phyloP scores from a whole-genome alignment of 2,329 filamentous ascomycete genomes.

The Sphaerulina musiva region DNA sequence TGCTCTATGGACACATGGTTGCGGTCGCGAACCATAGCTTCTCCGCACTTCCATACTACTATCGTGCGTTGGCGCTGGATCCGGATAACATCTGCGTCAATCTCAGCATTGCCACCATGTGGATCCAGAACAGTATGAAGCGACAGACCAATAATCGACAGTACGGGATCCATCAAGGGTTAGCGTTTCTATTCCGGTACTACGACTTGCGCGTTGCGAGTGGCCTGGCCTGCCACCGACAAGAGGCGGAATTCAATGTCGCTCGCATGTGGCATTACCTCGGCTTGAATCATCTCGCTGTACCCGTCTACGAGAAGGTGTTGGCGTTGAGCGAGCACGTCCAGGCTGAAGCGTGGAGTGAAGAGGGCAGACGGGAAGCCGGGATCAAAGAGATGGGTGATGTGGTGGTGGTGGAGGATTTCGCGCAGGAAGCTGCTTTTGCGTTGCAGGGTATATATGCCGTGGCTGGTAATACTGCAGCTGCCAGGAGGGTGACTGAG shows the following conservation, averaged over 20 bases:
- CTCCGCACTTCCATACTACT: constrained; percentile 81
- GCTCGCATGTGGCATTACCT: constrained; percentile 69
- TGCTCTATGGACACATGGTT: constrained; percentile 75
- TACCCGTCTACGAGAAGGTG: constrained; percentile 62
- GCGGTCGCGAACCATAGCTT: constrained; percentile 77
- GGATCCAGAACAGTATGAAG: constrained; percentile 84
- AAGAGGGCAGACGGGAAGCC: constrained; percentile 30
- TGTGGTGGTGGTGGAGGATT: constrained; percentile 46
- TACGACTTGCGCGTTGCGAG: constrained; percentile 51
- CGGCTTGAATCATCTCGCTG: constrained; percentile 64
- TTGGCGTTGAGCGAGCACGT: constrained; percentile 47
- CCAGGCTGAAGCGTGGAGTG: constrained; percentile 29
- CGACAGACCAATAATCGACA: constrained; percentile 85
- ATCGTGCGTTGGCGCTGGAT: constrained; percentile 59
- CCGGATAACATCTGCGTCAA: constrained; percentile 71
- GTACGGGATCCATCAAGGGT: constrained; percentile 75
- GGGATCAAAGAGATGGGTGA: constrained; percentile 28
- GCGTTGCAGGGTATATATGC: constrained; percentile 64
- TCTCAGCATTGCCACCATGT: constrained; percentile 73
- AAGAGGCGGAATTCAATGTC: constrained; percentile 78
- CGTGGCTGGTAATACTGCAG: constrained; percentile 55
- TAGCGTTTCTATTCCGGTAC: constrained; percentile 73
- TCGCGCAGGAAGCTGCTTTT: constrained; percentile 65
- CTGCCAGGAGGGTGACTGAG: constrained; percentile 56
- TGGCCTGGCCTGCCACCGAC: constrained; percentile 44